Evolutionary conservation across 257 asterid genomes (phyloP), one percentile per base, ranked within the genome.

Genomic region (Galeopsis tetrahit): DNA sequence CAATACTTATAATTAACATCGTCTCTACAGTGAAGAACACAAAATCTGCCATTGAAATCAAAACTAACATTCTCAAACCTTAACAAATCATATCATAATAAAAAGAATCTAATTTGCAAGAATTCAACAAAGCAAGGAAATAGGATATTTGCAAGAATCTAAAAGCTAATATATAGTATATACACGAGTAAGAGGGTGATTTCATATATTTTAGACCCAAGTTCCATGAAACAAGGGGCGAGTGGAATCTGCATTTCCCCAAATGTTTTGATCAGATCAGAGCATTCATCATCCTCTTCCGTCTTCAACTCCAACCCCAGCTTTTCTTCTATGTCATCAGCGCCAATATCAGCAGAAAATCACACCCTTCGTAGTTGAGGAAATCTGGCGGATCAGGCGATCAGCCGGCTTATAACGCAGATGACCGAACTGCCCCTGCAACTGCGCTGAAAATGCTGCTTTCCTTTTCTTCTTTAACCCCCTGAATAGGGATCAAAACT

Each of bases 281-380:
- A 86, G 75, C 95, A 91, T 0, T 42, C 36, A 13, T 69, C 82
- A 3, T 78, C 59, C 9, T 64, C 73, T 56, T 66, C 79, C 44
- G 83, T 72, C 62, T 81, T 76, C 64, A 88, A 49, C 78, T 88
- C 88, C 80, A 85, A 53, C 10, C 96, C 96, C 49, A 92, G 52
- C 77, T 91, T 96, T 56, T 88, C 82, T 36, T 81, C 88, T 9
- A 89, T 72, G 48, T 89, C 88, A 52, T 89, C 94, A 0, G 92
- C 9, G 96, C 96, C 1, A 90, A 75, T 63, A 92, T 86, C 34
- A 92, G 82, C 79, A 92, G 68, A 66, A 92, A 84, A 80, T 92
- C 98, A 62, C 97, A 88, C 28, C 96, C 96, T 70, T 92, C 92
- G 3, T 89, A 85, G 83, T 86, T 85, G 42, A 92, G 85, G 74